Conservation (phyloP, 257 asterid genomes). For the Nicotiana knightiana region DNA sequence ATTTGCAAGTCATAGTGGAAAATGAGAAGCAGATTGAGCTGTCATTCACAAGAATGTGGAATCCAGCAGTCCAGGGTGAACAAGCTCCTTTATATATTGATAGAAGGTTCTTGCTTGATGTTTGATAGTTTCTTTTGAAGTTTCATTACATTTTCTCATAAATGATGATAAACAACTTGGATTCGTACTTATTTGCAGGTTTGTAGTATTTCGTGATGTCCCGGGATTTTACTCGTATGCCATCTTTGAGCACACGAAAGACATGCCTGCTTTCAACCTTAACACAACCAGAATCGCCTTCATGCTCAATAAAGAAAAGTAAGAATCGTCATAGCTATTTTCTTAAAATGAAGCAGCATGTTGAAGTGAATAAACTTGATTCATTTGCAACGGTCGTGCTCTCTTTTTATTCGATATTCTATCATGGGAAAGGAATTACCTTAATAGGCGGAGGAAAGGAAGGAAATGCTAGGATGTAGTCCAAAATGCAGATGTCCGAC, state of each 20-base stretch:
- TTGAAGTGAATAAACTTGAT: neutral
- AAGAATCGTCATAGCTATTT: neutral
- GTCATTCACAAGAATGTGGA: slow-evolving; percentile 50
- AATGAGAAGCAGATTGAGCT: slow-evolving; percentile 48
- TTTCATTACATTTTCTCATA: neutral
- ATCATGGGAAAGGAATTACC: neutral
- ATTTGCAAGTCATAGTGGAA: slow-evolving; percentile 36
- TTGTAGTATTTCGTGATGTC: slow-evolving; percentile 30
- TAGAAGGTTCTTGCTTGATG: slow-evolving; percentile 36
- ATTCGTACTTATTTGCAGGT: slow-evolving; percentile 18
- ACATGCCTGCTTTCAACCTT: slow-evolving; percentile 36
- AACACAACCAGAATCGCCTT: slow-evolving; percentile 39
- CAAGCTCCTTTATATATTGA: slow-evolving; percentile 65
- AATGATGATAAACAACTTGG: neutral
- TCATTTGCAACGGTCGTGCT: neutral
- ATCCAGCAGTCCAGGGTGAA: slow-evolving; percentile 59
- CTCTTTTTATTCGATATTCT: neutral
- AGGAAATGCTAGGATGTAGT: neutral
- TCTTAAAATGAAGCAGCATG: neutral
- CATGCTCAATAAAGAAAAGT: slow-evolving; percentile 42
- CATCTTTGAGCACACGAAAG: slow-evolving; percentile 27
- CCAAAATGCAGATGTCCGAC: neutral
- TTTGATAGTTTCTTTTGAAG: neutral
- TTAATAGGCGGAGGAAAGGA: no score
- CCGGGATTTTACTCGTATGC: slow-evolving; percentile 40